Base-by-base conservation (phyloP, 257 asterid species). In the Capsicum chinense region DNA sequence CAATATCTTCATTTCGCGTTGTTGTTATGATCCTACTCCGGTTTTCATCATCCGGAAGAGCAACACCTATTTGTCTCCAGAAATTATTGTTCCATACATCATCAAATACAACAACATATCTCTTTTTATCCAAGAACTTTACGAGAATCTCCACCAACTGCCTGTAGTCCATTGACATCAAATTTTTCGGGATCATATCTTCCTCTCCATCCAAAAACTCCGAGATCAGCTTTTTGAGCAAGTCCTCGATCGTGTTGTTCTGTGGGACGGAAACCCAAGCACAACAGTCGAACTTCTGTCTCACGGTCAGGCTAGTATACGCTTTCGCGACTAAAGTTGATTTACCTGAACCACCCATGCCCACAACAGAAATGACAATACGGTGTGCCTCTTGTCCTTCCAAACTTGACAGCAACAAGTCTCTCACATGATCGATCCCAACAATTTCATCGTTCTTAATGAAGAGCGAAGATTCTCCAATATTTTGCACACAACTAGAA, bases 11-110 rank as follows among this genome's bases (percentile, higher is more conserved):
- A 44, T 83, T 76, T 80, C 90, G 79, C 0, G 94, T 90, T 5
- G 94, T 90, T 74, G 91, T 71, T 26, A 93, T 56, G 6, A 93
- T 59, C 85, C 95, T 87, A 76, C 95, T 88, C 21, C 94, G 89
- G 12, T 82, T 12, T 17, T 14, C 42, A 39, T 85, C 67, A 42
- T 88, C 82, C 0, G 97, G 92, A 15, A 93, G 83, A 8, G 89
- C 90, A 21, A 76, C 69, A 47, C 83, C 85, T 9, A 93, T 48
- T 42, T 10, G 6, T n/a, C 87, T 85, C 92, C 89, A 89, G 26
- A 88, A 83, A 47, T 81, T 87, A 1, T 52, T 87, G 59, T 80
- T 74, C 84, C 91, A 87, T 35, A 92, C 56, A 81, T 91, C 93
- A 81, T 91, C 93, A 47, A 91, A 86, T 59, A 88, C 94, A 47